Evolutionary conservation across 1,139 yeast genomes (phyloP).

Genomic region (Blastobotrys arbuscula): DNA sequence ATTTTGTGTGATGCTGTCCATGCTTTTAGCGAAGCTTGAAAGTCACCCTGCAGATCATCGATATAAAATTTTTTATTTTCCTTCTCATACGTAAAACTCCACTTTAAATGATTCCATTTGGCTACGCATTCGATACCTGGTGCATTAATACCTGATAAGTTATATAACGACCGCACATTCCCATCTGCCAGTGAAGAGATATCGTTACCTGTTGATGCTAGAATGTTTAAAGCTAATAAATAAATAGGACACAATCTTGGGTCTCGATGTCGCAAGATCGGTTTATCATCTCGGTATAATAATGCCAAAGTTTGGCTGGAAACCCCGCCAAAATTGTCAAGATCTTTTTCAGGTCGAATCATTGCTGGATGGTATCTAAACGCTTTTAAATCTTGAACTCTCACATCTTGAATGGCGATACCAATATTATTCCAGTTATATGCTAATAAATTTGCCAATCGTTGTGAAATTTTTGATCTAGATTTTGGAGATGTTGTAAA

Average conservation of each 20-base stretch:
- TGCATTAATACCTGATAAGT: not conserved
- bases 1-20: not conserved
- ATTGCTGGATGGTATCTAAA: not conserved
- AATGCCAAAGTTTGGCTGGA: not conserved
- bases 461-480: not conserved
- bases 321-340: not conserved
- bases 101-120: not conserved
- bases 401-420: not conserved
- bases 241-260: constrained; percentile 3
- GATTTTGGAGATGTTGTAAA: not conserved
- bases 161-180: not conserved
- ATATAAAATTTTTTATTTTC: not conserved
- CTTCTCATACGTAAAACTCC: not conserved
- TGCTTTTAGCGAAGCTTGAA: not conserved
- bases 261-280: not conserved
- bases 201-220: not conserved
- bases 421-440: not conserved
- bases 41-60: not conserved
- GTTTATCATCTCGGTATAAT: not conserved
- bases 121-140: not conserved
- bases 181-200: not conserved
- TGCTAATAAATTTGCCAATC: not conserved
- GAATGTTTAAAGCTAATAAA: not conserved
- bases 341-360: not conserved
- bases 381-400: not conserved